Conservation (phyloP, 331 rosid genomes). For the Cydonia oblonga region DNA sequence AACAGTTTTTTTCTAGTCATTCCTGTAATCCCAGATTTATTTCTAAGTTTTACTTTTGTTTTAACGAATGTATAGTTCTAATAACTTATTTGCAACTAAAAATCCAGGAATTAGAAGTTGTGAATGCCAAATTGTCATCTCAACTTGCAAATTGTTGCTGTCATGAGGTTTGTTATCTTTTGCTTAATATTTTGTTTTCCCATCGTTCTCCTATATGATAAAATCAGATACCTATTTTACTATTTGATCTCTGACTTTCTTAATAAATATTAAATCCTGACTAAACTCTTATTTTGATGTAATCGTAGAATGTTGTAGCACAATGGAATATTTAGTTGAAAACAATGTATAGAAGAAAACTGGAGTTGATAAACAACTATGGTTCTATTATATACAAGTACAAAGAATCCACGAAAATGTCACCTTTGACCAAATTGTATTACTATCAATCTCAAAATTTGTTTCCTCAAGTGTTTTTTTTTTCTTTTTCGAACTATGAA, state of each 20-base stretch:
- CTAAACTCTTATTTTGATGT: neutral
- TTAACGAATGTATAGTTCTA: no score
- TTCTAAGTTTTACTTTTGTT: no score
- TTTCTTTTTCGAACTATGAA: no score
- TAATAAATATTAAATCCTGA: neutral
- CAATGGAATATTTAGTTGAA: neutral
- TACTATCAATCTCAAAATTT: neutral
- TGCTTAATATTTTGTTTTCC: no score
- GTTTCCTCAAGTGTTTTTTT: neutral
- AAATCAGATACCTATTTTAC: neutral
- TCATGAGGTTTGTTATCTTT: no score
- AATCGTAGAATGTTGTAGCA: no score
- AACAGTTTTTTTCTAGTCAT: no score
- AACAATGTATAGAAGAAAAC: neutral
- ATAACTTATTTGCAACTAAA: no score
- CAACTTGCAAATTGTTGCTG: no score
- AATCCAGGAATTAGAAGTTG: no score
- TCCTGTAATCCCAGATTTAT: no score
- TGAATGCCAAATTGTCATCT: no score
- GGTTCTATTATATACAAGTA: neutral
- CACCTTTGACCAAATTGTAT: neutral
- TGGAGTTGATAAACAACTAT: neutral
- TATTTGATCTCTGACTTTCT: neutral
- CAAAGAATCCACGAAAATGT: neutral
- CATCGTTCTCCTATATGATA: neutral